phyloP scores from a whole-genome alignment of 306 rosid species.

The Cucurbita pepo region DNA sequence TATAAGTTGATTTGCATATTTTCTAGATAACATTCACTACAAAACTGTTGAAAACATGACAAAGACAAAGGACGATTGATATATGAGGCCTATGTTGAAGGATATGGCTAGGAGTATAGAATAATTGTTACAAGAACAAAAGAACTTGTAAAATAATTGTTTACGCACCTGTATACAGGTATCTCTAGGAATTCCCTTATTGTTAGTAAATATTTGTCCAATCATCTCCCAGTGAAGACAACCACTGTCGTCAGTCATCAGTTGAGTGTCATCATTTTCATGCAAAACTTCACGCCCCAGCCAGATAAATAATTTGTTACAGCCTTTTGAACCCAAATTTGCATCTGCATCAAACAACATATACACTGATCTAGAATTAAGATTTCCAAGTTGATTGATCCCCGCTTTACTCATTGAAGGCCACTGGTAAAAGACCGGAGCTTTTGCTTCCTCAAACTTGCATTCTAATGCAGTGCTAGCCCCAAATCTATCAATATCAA shows the following conservation, averaged over 20 bases:
- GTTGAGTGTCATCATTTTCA: conserved; percentile 3
- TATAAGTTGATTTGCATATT: neutral
- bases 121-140: neutral
- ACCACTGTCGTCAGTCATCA: neutral
- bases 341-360: conserved; percentile 12
- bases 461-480: neutral
- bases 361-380: conserved; percentile 23
- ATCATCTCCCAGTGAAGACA: conserved; percentile 18
- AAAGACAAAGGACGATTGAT: neutral
- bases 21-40: neutral
- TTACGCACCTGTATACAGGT: conserved; percentile 25
- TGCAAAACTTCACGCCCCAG: conserved; percentile 17
- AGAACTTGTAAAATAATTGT: neutral
- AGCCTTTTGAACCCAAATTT: conserved; percentile 1
- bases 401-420: conserved; percentile 18
- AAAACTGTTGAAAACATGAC: neutral
- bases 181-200: conserved; percentile 17
- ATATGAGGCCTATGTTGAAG: neutral
- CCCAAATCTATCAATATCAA: conserved; percentile 12
- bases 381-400: conserved; percentile 7
- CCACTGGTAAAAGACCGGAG: conserved; percentile 25
- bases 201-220: conserved; percentile 15
- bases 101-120: neutral
- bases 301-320: conserved; percentile 20
- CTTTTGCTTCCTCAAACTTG: neutral